A percentile compares a stretch with the other conserved stretches of the same genome.
phyloP scores from a whole-genome alignment of 2,329 filamentous ascomycete genomes.

The Cercospora berteroae region DNA sequence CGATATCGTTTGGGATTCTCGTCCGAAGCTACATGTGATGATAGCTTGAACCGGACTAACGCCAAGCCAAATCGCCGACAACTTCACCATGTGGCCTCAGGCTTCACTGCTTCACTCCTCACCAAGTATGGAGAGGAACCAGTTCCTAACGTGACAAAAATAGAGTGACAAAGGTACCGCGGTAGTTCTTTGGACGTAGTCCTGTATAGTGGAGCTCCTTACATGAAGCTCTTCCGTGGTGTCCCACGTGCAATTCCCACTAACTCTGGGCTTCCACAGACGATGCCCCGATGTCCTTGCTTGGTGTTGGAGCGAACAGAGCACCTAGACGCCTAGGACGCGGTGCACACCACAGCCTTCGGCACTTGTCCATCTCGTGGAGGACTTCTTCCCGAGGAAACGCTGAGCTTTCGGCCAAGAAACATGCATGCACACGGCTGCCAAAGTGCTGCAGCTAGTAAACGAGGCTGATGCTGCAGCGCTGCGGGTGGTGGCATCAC shows the following conservation, averaged over 20 bases:
- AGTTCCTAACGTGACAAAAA: not conserved
- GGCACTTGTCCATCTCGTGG: not conserved
- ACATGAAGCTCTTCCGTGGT: not conserved
- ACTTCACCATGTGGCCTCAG: slow-evolving; percentile 2
- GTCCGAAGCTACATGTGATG: not conserved
- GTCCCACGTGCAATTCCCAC: not conserved
- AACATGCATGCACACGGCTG: not conserved
- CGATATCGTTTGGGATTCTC: not conserved
- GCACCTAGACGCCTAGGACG: not conserved
- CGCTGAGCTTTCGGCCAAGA: not conserved
- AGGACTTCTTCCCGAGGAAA: not conserved
- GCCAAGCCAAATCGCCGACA: not conserved
- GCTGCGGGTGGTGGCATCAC: not conserved
- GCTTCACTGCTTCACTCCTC: not conserved
- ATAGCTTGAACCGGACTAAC: not conserved
- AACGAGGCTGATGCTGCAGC: not conserved
- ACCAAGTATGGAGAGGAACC: not conserved
- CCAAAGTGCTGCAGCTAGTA: not conserved
- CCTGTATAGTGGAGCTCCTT: not conserved
- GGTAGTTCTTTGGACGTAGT: not conserved
- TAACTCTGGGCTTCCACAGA: not conserved
- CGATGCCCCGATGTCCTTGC: not conserved
- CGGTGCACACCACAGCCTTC: not conserved
- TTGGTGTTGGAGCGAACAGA: not conserved
- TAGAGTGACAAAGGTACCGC: not conserved